A percentile compares a stretch with the other conserved stretches of the same genome.
Evolutionary conservation across 352 stramenopile genomes (phyloP).

Genomic region (Elongisporangium undulatum): DNA sequence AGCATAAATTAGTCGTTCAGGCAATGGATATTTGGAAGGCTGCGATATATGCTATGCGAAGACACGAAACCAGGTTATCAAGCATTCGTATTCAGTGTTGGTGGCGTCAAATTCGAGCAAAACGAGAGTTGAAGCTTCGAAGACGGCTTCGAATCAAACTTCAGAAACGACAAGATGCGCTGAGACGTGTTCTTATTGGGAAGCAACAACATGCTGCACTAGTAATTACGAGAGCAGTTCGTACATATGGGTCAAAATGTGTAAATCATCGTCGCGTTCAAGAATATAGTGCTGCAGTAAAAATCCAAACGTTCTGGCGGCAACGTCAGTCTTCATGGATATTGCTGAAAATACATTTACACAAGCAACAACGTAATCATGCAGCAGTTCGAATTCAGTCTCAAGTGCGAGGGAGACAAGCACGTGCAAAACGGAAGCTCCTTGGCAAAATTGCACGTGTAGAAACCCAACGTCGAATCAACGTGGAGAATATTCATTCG

Average conservation of each 20-base stretch:
- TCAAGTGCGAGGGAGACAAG: constrained; percentile 22
- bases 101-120: constrained; percentile 45
- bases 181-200: constrained; percentile 38
- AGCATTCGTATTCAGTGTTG: constrained; percentile 43
- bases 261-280: constrained; percentile 3
- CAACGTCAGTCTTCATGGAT: constrained; percentile 38
- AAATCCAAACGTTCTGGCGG: constrained; percentile 54
- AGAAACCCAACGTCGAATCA: constrained; percentile 10
- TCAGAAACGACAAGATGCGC: constrained; percentile 28
- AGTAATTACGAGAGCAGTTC: constrained; percentile 40
- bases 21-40: constrained; percentile 43
- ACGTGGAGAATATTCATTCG: constrained; percentile 4
- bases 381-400: constrained; percentile 47
- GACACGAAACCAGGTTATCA: constrained; percentile 9
- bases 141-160: constrained; percentile 31
- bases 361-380: constrained; percentile 20
- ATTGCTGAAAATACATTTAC: constrained; percentile 33
- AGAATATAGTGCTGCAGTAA: constrained; percentile 17
- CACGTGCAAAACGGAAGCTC: constrained; percentile 21
- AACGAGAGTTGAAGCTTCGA: constrained; percentile 15
- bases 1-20: constrained; percentile 29
- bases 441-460: constrained; percentile 37
- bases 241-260: constrained; percentile 11
- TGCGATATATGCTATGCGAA: constrained; percentile 10
- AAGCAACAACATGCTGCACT: constrained; percentile 37